Base-by-base conservation (phyloP, 2,329 filamentous ascomycete genomes). In the Rhynchosporium graminicola region DNA sequence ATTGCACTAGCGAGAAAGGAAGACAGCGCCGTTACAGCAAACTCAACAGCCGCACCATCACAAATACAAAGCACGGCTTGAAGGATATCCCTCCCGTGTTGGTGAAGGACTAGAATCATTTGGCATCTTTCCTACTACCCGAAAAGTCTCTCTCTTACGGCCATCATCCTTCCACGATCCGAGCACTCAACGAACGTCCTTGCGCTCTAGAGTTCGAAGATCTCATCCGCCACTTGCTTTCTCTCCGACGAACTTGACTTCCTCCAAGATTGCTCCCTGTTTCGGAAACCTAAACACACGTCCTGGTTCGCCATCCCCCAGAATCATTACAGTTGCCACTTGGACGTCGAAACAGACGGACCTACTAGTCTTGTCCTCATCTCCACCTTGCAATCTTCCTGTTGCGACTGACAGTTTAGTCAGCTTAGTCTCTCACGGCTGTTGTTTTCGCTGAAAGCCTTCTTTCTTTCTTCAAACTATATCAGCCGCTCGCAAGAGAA, bases 261-360 rank as follows among this genome's bases (percentile, higher is more conserved):
- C 47, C 60, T 68, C 67, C 69, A 71, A 69, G 69, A 70, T 69
- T 73, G 66, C 66, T 70, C 67, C 64, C 66, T 70, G 71, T 70
- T 70, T 72, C 68, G 67, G 57, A 70, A 67, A 65, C 61, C 65
- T 69, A 70, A 70, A 63, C 62, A 6, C 61, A 54, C 61, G 66
- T 59, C 55, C 60, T 56, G 38, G 42, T 56, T 56, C 52, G 52
- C 42, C 38, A 58, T 42, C 20, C 4, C 38, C 65, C 61, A 48
- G 57, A 38, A 66, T 61, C 65, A 70, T 68, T 56, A 38, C 38
- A 43, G 26, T 56, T 45, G 42, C 52, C 52, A 56, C 52, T 69
- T 70, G 61, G 68, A 71, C 71, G 65, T 72, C 69, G 70, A 72
- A 72, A 71, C 70, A 71, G 70, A 63, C 62, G 64, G 62, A 62